Evolutionary conservation across 2,329 filamentous ascomycete genomes (phyloP).

Genomic region (Botrytis elliptica): DNA sequence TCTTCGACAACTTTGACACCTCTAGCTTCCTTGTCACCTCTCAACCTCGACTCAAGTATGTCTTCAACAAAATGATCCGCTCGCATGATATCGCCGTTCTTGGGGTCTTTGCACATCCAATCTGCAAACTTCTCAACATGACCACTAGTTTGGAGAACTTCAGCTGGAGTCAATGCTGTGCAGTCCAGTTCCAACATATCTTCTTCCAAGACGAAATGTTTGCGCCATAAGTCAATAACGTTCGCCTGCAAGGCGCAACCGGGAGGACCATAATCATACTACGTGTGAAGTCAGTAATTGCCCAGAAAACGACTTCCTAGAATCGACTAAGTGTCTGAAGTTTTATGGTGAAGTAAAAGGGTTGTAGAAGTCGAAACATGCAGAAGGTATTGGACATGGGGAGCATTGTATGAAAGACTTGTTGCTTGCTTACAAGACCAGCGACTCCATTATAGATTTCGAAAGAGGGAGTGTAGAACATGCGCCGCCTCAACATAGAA

Average conservation of each 20-base stretch:
- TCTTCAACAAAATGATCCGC: conserved; percentile 97
- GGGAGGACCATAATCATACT: conserved; percentile 42
- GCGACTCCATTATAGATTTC: conserved; percentile 91
- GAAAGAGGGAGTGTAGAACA: conserved; percentile 95
- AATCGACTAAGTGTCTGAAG: no score
- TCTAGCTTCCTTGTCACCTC: conserved; percentile 89
- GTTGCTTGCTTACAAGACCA: conserved; percentile 68
- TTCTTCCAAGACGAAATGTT: conserved; percentile 72
- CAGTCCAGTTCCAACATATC: conserved; percentile 78
- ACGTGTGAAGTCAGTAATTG: neutral
- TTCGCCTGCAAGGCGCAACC: conserved; percentile 69
- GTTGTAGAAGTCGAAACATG: neutral
- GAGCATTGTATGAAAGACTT: neutral
- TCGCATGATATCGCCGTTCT: conserved; percentile 93
- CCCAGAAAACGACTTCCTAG: neutral
- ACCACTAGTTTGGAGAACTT: conserved; percentile 91
- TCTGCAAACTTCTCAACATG: conserved; percentile 95
- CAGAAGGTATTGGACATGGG: neutral
- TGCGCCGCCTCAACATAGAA: conserved; percentile 78
- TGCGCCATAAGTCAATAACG: conserved; percentile 69
- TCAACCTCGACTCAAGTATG: conserved; percentile 80
- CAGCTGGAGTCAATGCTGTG: conserved; percentile 87
- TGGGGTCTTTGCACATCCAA: conserved; percentile 99
- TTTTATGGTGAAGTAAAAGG: neutral
- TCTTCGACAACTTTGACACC: conserved; percentile 77